Evolutionary conservation across 352 stramenopile species (phyloP), one percentile per base, ranked within the genome.

Genomic region (Lagenidium giganteum): DNA sequence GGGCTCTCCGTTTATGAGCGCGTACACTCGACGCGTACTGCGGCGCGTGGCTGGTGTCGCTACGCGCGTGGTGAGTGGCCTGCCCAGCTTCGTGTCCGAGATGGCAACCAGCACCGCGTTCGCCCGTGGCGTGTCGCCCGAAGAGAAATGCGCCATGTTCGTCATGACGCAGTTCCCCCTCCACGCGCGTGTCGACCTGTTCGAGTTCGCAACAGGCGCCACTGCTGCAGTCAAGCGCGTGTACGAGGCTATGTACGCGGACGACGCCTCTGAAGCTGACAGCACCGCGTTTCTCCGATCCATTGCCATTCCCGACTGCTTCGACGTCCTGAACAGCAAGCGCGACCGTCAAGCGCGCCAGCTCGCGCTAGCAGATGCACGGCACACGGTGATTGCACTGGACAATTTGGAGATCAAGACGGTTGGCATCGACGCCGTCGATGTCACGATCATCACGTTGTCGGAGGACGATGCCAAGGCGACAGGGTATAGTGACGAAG

Each of bases 71-170:
- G n/a, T n/a, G n/a, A n/a, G n/a, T n/a, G n/a, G n/a, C n/a, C n/a
- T n/a, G n/a, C n/a, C n/a, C n/a, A n/a, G n/a, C n/a, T n/a, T n/a
- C n/a, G n/a, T n/a, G n/a, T n/a, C n/a, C n/a, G n/a, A n/a, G n/a
- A n/a, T n/a, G n/a, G n/a, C n/a, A n/a, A 64, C 39, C 36, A 64
- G 27, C 26, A 43, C 17, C 36, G 33, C 3, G 28, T 72, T 85
- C 39, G 51, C 57, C 12, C 47, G 51, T n/a, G 30, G 42, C 0
- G 30, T 55, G 16, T 41, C 53, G 1, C 57, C 77, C 24, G 51
- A 77, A n/a, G 54, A 49, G 20, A 61, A 61, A 40, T 74, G 42
- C 37, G 48, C 55, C 44, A 85, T 85, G 71, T 80, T 64, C 42
- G 57, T 78, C 21, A 32, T 85, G 27, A 76, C 61, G 25, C 57